phyloP scores from a whole-genome alignment of 768 basidiomycete genomes.

The Krasilnikovozyma curviuscula region DNA sequence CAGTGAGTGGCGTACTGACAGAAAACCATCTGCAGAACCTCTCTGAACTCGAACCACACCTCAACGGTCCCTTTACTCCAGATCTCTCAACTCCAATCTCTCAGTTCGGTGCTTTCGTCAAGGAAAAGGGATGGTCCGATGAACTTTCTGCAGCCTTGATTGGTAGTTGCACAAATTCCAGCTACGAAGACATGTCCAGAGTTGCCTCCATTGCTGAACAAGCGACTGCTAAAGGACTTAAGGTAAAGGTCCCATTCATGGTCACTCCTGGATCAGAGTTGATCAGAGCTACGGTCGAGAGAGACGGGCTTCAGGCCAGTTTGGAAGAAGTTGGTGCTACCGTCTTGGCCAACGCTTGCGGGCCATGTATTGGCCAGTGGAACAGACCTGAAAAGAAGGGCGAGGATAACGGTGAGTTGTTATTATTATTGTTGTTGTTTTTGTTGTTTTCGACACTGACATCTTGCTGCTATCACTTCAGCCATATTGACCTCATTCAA shows the following conservation, averaged over 20 bases:
- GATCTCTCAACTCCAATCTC: slow-evolving; percentile 88
- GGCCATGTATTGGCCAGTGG: slow-evolving; percentile 99
- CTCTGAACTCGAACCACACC: slow-evolving; percentile 69
- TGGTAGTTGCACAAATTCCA: slow-evolving; percentile 98
- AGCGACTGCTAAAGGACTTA: slow-evolving; percentile 64
- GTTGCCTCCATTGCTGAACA: slow-evolving; percentile 81
- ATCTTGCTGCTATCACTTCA: slow-evolving; percentile 23
- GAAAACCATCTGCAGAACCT: slow-evolving; percentile 40
- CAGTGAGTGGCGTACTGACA: not conserved
- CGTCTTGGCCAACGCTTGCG: slow-evolving; percentile 93
- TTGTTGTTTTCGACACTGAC: not conserved
- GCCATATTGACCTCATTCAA: slow-evolving; percentile 97
- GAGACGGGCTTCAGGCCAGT: slow-evolving; percentile 63
- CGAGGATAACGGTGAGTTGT: slow-evolving; percentile 63
- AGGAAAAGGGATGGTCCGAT: slow-evolving; percentile 68
- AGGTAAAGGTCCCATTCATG: slow-evolving; percentile 37
- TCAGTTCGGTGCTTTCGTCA: slow-evolving; percentile 58
- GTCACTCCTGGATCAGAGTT: slow-evolving; percentile 45
- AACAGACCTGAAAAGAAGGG: slow-evolving; percentile 70
- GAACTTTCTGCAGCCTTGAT: slow-evolving; percentile 79
- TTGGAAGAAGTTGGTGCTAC: slow-evolving; percentile 79
- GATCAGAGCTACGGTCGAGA: slow-evolving; percentile 91
- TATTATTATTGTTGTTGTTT: not conserved
- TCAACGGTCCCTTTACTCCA: slow-evolving; percentile 96
- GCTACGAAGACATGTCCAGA: slow-evolving; percentile 88